Percentiles rank a stretch among this genome's conserved stretches.
These are phyloP conservation scores for Geotrichum ghanense DNA, from an alignment of 805 yeast genomes.

Conservation along the genomic window DNA sequence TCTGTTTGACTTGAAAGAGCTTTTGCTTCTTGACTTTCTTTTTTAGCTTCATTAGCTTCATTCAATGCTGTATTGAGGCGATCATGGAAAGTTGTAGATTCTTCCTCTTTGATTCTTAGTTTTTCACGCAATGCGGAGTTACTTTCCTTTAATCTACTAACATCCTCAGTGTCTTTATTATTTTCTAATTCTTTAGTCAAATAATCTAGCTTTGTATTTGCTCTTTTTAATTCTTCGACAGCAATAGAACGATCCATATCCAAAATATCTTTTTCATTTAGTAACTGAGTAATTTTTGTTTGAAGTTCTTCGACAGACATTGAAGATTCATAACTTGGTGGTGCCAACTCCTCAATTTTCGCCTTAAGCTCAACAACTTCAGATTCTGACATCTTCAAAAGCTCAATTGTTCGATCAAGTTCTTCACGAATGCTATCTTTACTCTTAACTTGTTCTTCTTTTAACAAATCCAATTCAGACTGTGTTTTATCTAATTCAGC, in stretches of 20 bases:
- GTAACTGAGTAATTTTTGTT: background rate
- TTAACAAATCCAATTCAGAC: background rate
- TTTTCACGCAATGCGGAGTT: constrained; percentile 45
- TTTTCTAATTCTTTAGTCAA: constrained; percentile 41
- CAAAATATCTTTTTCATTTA: background rate
- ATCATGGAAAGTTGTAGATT: constrained; percentile 23
- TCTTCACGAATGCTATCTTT: constrained; percentile 34
- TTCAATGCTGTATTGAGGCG: background rate
- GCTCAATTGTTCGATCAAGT: constrained; percentile 24
- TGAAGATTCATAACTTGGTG: background rate
- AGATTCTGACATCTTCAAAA: background rate
- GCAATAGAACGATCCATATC: background rate
- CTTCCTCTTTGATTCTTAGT: constrained; percentile 31
- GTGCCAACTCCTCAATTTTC: background rate
- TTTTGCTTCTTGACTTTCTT: background rate
- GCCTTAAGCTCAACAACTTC: background rate
- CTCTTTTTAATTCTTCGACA: background rate
- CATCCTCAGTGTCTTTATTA: constrained; percentile 37
- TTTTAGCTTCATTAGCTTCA: background rate
- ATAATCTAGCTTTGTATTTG: constrained; percentile 35
- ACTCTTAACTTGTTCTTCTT: constrained; percentile 3
- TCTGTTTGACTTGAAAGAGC: background rate
- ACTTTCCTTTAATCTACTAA: constrained; percentile 56
- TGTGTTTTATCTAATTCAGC: background rate
- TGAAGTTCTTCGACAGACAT: background rate